Percentiles rank a stretch among this genome's conserved stretches.
Evolutionary conservation across 768 basidiomycete species (phyloP).

Genomic region (Dictyophora rubrovolvata): DNA sequence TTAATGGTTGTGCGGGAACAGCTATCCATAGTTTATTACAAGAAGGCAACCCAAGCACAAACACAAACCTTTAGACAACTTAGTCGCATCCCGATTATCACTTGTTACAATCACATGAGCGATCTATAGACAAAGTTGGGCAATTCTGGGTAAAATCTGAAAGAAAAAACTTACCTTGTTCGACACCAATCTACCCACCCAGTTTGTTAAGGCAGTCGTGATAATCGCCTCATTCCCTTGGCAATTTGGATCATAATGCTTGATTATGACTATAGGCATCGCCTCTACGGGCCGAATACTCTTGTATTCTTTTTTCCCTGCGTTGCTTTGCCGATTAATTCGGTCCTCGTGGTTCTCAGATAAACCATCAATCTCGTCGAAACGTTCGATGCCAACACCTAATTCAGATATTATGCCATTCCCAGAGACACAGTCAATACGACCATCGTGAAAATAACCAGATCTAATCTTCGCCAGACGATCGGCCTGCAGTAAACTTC

Average conservation of each 20-base stretch:
- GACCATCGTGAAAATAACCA: conserved; percentile 81
- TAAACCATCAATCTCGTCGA: conserved; percentile 26
- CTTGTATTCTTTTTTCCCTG: conserved; percentile 12
- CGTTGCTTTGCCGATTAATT: conserved; percentile 2
- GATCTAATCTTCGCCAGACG: conserved; percentile 37
- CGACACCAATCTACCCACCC: conserved; percentile 77
- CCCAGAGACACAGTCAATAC: conserved; percentile 76
- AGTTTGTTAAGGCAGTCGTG: conserved; percentile 64
- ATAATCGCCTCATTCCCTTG: conserved; percentile 58
- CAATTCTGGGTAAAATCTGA: conserved; percentile 1
- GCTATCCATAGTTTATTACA: conserved; percentile 33
- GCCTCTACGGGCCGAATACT: conserved; percentile 39
- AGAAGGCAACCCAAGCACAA: not conserved
- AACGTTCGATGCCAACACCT: conserved; percentile 67
- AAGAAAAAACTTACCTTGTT: conserved; percentile 42
- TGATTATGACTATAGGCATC: conserved; percentile 80
- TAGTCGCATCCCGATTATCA: conserved; percentile 79
- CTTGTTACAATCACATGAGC: conserved; percentile 89
- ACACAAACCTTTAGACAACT: conserved; percentile 62
- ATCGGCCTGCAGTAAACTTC: conserved; percentile 13
- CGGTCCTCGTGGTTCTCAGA: conserved; percentile 13
- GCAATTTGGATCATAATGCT: conserved; percentile 58
- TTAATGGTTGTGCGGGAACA: conserved; percentile 74
- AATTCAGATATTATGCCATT: conserved; percentile 82
- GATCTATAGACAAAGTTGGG: too few species aligned